phyloP scores from a whole-genome alignment of 108 stramenopile species.

The Pseudonitzschia multiseries region DNA sequence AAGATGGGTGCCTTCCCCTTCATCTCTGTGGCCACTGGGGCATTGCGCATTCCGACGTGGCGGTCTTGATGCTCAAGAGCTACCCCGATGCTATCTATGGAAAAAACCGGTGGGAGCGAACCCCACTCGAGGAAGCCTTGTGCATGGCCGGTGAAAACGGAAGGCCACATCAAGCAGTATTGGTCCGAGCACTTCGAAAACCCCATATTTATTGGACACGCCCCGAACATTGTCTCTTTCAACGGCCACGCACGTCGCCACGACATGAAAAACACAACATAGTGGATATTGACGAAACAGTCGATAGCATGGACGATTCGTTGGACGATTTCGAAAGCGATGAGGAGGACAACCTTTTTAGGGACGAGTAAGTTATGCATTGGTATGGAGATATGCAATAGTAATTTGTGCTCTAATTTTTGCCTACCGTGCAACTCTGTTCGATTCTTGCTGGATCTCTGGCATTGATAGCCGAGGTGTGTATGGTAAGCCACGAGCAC shows the following conservation, averaged over 20 bases:
- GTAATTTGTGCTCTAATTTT: too few relatives aligned
- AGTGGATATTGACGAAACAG: constrained; percentile 52
- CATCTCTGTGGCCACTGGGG: constrained; percentile 88
- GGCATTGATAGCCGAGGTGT: background rate
- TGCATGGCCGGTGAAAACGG: constrained; percentile 91
- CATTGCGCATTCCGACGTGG: constrained; percentile 77
- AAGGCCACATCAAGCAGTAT: constrained; percentile 72
- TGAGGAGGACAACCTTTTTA: constrained; percentile 5
- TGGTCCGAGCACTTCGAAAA: constrained; percentile 78
- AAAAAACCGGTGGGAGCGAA: constrained; percentile 85
- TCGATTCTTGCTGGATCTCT: background rate
- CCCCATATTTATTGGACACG: constrained; percentile 84
- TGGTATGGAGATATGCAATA: background rate
- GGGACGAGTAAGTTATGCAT: constrained; percentile 8
- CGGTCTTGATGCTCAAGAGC: constrained; percentile 55
- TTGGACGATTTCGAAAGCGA: constrained; percentile 27
- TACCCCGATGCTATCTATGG: constrained; percentile 89
- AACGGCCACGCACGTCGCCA: constrained; percentile 23
- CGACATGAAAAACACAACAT: constrained; percentile 15
- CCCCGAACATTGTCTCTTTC: constrained; percentile 46
- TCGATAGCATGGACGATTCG: constrained; percentile 33
- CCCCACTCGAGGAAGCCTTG: constrained; percentile 86
- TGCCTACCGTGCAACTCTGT: too few relatives aligned
- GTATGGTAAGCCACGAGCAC: background rate
- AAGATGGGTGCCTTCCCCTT: constrained; percentile 79